Percentiles rank a stretch among this genome's conserved stretches.
Conservation (phyloP, 2,329 filamentous ascomycete species). For the Zymoseptoria ardabiliae region DNA sequence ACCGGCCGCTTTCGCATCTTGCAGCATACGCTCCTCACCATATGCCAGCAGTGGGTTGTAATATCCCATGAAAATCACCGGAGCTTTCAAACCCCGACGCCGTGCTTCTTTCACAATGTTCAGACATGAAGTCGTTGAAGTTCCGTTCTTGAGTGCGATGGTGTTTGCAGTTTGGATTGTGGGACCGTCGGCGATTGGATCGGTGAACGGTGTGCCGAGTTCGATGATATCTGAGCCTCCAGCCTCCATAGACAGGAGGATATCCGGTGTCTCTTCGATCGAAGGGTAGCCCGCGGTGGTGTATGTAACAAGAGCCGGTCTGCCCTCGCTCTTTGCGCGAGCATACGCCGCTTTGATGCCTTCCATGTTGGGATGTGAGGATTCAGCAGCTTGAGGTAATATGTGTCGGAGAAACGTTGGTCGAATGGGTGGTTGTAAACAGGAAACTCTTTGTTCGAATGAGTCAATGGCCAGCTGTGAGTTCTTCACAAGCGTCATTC, state of each 20-base stretch:
- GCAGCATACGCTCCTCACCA: slow-evolving; percentile 81
- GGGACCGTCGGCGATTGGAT: slow-evolving; percentile 94
- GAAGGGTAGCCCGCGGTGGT: slow-evolving; percentile 90
- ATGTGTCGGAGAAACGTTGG: not conserved
- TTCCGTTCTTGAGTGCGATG: slow-evolving; percentile 76
- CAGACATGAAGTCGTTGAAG: slow-evolving; percentile 72
- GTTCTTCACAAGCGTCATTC: not conserved
- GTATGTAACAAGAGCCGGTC: slow-evolving; percentile 82
- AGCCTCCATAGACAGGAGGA: slow-evolving; percentile 82
- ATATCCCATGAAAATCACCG: slow-evolving; percentile 95
- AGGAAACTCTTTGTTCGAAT: not conserved
- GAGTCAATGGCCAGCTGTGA: not conserved
- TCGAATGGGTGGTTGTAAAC: not conserved
- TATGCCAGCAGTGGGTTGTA: slow-evolving; percentile 95
- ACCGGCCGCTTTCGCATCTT: slow-evolving; percentile 74
- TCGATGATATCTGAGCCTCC: slow-evolving; percentile 94
- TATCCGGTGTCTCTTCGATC: slow-evolving; percentile 70
- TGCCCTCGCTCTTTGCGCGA: slow-evolving; percentile 43
- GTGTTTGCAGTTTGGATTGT: slow-evolving; percentile 96
- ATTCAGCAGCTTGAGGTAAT: not conserved
- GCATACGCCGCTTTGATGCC: slow-evolving; percentile 45
- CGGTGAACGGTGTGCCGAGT: slow-evolving; percentile 91
- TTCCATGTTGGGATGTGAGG: slow-evolving; percentile 34
- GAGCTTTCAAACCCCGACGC: slow-evolving; percentile 66
- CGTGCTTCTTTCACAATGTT: slow-evolving; percentile 78